Conservation (phyloP, 768 basidiomycete species). For the Russula vinacea region DNA sequence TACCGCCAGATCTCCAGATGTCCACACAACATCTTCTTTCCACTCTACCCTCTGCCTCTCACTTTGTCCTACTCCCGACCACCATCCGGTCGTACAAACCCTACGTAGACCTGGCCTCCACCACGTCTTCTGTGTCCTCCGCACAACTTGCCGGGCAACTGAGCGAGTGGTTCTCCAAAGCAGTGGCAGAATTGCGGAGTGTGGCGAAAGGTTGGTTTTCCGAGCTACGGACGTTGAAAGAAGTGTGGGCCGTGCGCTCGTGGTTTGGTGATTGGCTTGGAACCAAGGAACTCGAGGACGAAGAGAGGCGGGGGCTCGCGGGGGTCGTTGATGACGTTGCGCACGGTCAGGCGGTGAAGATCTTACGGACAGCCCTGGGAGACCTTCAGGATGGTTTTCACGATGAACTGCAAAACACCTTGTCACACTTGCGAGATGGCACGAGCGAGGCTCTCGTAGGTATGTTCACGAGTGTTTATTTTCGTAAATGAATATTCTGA, state of each 20-base stretch:
- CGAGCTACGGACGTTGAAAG: slow-evolving; percentile 55
- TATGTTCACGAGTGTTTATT: slow-evolving; percentile 31
- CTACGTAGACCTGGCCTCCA: slow-evolving; percentile 69
- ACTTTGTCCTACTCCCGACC: slow-evolving; percentile 71
- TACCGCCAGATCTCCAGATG: slow-evolving; percentile 55
- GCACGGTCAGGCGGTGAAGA: slow-evolving; percentile 49
- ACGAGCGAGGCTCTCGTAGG: slow-evolving; percentile 33
- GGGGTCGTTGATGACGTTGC: slow-evolving; percentile 53
- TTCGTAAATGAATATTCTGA: slow-evolving; percentile 2
- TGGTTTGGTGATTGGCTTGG: slow-evolving; percentile 49
- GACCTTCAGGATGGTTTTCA: slow-evolving; percentile 48
- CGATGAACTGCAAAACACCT: slow-evolving; percentile 41
- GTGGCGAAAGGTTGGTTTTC: slow-evolving; percentile 56
- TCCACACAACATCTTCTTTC: slow-evolving; percentile 66
- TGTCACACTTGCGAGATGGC: slow-evolving; percentile 38
- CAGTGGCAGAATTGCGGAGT: slow-evolving; percentile 44
- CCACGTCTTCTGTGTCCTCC: slow-evolving; percentile 50
- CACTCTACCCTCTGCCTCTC: slow-evolving; percentile 76
- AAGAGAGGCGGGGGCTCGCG: slow-evolving; percentile 48
- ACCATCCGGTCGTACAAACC: slow-evolving; percentile 77
- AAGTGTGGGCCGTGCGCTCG: slow-evolving; percentile 68
- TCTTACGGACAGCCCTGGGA: slow-evolving; percentile 56
- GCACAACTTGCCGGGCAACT: slow-evolving; percentile 47
- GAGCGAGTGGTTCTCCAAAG: slow-evolving; percentile 61
- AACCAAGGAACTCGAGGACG: slow-evolving; percentile 41